Conservation (phyloP, 306 rosid genomes). For the Ammopiptanthus mongolicus region DNA sequence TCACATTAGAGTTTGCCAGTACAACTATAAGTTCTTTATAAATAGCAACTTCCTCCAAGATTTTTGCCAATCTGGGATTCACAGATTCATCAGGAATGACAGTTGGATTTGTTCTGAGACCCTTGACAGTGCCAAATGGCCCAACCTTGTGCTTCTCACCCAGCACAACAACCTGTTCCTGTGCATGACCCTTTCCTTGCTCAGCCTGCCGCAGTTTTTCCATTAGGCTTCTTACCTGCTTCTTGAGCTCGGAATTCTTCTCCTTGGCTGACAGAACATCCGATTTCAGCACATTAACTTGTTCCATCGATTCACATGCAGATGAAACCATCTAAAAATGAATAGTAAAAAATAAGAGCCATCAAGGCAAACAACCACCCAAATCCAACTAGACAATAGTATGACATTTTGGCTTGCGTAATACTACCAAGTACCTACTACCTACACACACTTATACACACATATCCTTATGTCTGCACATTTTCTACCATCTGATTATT, state of each 20-base stretch:
- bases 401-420: neutral
- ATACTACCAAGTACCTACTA: neutral
- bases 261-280: slow-evolving; percentile 41
- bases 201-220: slow-evolving; percentile 57
- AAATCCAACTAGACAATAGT: neutral
- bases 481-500: neutral
- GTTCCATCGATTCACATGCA: slow-evolving; percentile 49
- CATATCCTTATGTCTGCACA: neutral
- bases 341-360: neutral
- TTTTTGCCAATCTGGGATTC: slow-evolving; percentile 73
- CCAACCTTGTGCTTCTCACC: slow-evolving; percentile 79
- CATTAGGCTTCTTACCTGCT: slow-evolving; percentile 43
- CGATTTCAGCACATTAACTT: slow-evolving; percentile 37
- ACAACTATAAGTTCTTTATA: slow-evolving; percentile 64
- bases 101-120: slow-evolving; percentile 74
- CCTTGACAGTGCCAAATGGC: slow-evolving; percentile 75
- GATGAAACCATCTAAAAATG: slow-evolving; percentile 45
- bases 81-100: slow-evolving; percentile 63
- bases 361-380: neutral
- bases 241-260: slow-evolving; percentile 54
- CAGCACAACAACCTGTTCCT: slow-evolving; percentile 51
- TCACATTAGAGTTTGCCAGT: slow-evolving; percentile 73
- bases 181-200: slow-evolving; percentile 65
- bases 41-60: slow-evolving; percentile 63
- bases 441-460: no score